Conservation (phyloP, 805 yeast genomes). For the Lipomyces sp. region DNA sequence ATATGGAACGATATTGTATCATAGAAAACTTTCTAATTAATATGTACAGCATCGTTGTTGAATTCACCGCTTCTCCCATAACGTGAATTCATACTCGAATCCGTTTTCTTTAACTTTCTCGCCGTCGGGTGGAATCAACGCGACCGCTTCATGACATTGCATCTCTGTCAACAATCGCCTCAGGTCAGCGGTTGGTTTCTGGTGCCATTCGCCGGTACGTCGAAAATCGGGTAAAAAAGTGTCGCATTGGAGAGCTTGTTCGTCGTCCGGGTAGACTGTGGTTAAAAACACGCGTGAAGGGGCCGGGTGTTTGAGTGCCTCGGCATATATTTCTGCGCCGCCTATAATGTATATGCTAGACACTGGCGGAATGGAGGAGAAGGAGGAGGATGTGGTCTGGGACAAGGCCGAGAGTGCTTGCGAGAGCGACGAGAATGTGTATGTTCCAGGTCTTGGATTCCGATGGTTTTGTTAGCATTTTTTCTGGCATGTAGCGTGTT, state of each 20-base stretch:
- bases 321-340: slow-evolving; percentile 84
- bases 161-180: slow-evolving; percentile 31
- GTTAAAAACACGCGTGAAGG: slow-evolving; percentile 49
- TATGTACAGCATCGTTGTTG: not conserved
- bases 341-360: slow-evolving; percentile 76
- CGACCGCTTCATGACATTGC: slow-evolving; percentile 37
- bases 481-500: no score
- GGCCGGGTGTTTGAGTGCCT: slow-evolving; percentile 58
- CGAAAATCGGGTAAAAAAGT: slow-evolving; percentile 57
- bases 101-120: slow-evolving; percentile 49
- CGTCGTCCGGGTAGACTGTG: slow-evolving; percentile 24
- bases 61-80: slow-evolving; percentile 52
- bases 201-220: slow-evolving; percentile 32
- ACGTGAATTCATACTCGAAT: slow-evolving; percentile 61
- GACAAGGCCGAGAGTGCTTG: slow-evolving; percentile 21
- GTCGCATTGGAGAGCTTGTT: slow-evolving; percentile 60
- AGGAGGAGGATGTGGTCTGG: not conserved
- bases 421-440: slow-evolving; percentile 22
- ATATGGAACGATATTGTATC: no score
- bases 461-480: not conserved
- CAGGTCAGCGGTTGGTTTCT: slow-evolving; percentile 14
- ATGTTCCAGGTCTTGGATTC: slow-evolving; percentile 16
- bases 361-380: slow-evolving; percentile 21
- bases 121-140: slow-evolving; percentile 20
- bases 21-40: not conserved